Percentiles rank a stretch among this genome's conserved stretches.
Conservation (phyloP, 352 stramenopile species). For the Pythium angustatum region DNA sequence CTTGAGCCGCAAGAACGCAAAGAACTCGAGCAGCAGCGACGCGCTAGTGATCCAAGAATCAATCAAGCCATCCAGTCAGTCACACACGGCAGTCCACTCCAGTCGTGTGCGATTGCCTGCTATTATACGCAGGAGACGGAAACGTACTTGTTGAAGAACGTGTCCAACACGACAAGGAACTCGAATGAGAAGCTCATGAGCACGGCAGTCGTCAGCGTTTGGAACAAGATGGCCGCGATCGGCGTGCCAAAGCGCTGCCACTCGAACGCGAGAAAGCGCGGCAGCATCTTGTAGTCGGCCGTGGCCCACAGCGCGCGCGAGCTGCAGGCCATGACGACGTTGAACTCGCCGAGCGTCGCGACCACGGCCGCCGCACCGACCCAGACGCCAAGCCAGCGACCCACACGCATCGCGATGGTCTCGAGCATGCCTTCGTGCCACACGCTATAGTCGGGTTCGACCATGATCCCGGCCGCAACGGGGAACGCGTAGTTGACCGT, state of each 20-base stretch:
- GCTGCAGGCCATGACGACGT: slow-evolving; percentile 85
- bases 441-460: slow-evolving; percentile 61
- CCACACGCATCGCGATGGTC: slow-evolving; percentile 71
- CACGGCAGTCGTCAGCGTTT: slow-evolving; percentile 68
- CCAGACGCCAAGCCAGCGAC: slow-evolving; percentile 80
- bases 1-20: slow-evolving; percentile 81
- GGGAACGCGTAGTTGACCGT: slow-evolving; percentile 87
- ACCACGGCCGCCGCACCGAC: slow-evolving; percentile 74
- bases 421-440: slow-evolving; percentile 80
- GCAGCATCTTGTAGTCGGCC: slow-evolving; percentile 87
- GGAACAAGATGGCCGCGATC: slow-evolving; percentile 74
- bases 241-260: slow-evolving; percentile 80
- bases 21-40: slow-evolving; percentile 80
- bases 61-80: too few species aligned
- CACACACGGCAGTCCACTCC: background rate
- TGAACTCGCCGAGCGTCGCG: slow-evolving; percentile 84
- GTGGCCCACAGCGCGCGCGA: slow-evolving; percentile 80
- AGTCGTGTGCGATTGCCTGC: too few species aligned
- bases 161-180: slow-evolving; percentile 81
- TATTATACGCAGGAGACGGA: background rate
- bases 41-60: too few species aligned
- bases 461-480: slow-evolving; percentile 78
- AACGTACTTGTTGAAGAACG: slow-evolving; percentile 85
- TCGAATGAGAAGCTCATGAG: slow-evolving; percentile 88
- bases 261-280: slow-evolving; percentile 53